These are phyloP conservation scores for Scedosporium boydii DNA, from an alignment of 2,329 filamentous ascomycete genomes.

Conservation along the genomic window DNA sequence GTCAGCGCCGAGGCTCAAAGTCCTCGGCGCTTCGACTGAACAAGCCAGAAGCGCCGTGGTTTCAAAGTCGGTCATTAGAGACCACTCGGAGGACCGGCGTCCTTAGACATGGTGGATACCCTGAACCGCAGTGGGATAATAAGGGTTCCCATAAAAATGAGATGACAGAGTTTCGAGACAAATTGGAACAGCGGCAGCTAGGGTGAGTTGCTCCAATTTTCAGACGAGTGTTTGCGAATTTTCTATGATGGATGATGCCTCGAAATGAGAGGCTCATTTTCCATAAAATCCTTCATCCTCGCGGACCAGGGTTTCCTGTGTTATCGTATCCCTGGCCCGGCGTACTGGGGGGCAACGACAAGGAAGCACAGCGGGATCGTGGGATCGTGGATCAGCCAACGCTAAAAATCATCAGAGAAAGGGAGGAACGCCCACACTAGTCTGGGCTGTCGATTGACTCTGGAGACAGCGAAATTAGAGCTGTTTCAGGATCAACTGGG, in stretches of 20 bases:
- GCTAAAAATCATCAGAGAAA: background rate
- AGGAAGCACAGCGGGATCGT: background rate
- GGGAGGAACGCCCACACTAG: background rate
- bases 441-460: background rate
- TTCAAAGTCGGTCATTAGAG: background rate
- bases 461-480: slow-evolving; percentile 4
- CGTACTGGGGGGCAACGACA: background rate
- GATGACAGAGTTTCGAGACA: background rate
- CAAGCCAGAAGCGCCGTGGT: background rate
- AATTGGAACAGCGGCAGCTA: background rate
- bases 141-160: background rate
- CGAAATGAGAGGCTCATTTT: background rate
- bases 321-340: background rate
- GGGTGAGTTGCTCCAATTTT: background rate
- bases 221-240: background rate
- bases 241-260: background rate
- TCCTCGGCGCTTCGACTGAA: background rate
- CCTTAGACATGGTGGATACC: background rate
- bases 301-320: background rate
- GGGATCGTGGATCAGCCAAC: background rate
- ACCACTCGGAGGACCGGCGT: background rate
- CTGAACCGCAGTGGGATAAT: background rate
- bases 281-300: background rate
- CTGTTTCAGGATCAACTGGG: slow-evolving; percentile 6
- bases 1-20: background rate